Conservation (phyloP, 768 basidiomycete species). For the Boletus coccyginus region DNA sequence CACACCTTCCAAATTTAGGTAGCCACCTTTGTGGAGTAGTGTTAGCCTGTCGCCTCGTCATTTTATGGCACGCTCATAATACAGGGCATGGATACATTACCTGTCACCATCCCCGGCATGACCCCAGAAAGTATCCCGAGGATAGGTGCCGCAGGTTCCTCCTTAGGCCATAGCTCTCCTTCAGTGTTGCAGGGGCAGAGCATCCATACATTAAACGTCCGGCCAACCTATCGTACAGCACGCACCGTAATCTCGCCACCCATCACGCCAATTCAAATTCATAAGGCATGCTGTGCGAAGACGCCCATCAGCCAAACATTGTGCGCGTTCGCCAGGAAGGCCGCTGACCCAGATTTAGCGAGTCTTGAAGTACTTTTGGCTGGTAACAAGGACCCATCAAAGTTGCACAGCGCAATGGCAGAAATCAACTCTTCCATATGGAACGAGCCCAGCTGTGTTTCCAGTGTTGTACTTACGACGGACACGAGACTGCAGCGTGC, state of each 20-base stretch:
- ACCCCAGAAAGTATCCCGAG: neutral
- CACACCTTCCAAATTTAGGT: neutral
- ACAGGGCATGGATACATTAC: too few species aligned
- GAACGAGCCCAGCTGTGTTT: neutral
- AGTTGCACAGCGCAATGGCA: too few species aligned
- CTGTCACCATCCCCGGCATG: neutral
- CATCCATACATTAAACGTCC: neutral
- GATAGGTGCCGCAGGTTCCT: too few species aligned
- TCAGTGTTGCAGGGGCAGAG: too few species aligned
- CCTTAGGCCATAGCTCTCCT: too few species aligned
- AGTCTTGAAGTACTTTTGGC: neutral
- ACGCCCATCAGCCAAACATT: neutral
- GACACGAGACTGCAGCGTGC: neutral
- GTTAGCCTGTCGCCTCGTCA: neutral
- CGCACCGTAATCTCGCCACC: neutral
- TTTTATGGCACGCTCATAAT: neutral
- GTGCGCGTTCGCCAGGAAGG: neutral
- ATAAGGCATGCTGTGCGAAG: slow-evolving; percentile 1
- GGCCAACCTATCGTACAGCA: neutral
- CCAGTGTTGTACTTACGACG: neutral
- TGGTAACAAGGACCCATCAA: neutral
- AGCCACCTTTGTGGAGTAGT: neutral
- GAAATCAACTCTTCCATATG: neutral
- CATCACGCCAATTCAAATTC: slow-evolving; percentile 20
- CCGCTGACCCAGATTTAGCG: neutral